Conservation (phyloP, 192 early-diverging fungal genomes). For the Thamnidium elegans region DNA sequence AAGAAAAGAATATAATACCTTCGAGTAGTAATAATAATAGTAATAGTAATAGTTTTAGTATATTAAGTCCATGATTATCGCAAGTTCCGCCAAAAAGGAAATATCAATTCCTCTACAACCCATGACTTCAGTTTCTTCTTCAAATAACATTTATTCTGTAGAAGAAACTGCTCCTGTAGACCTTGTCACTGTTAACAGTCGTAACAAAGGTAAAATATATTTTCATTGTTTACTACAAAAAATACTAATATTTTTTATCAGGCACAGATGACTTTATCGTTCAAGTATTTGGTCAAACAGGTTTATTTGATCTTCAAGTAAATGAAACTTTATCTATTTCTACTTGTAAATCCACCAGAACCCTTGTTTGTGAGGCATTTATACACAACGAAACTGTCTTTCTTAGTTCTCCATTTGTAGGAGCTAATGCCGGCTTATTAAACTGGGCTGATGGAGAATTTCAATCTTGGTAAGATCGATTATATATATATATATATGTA, state of each 20-base stretch:
- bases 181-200: conserved; percentile 6
- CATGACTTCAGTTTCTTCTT: conserved; percentile 10
- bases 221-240: not conserved
- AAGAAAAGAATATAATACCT: conserved; percentile 29
- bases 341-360: not conserved
- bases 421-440: conserved; percentile 17
- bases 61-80: conserved; percentile 27
- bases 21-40: conserved; percentile 33
- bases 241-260: not conserved
- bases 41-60: conserved; percentile 22
- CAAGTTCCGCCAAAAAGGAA: conserved; percentile 19
- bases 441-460: conserved; percentile 33
- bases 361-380: conserved; percentile 32
- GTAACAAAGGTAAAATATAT: conserved; percentile 11
- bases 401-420: conserved; percentile 25
- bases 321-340: conserved; percentile 18
- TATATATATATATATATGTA: not conserved
- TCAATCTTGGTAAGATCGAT: conserved; percentile 25
- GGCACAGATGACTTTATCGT: conserved; percentile 16
- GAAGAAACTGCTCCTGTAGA: not conserved
- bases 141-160: not conserved
- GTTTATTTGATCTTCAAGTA: conserved; percentile 6
- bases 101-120: conserved; percentile 29
- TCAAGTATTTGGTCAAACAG: conserved; percentile 22
- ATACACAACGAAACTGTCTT: conserved; percentile 35